phyloP scores from a whole-genome alignment of 176 grass and related monocot species.

The Triticum timopheevii region DNA sequence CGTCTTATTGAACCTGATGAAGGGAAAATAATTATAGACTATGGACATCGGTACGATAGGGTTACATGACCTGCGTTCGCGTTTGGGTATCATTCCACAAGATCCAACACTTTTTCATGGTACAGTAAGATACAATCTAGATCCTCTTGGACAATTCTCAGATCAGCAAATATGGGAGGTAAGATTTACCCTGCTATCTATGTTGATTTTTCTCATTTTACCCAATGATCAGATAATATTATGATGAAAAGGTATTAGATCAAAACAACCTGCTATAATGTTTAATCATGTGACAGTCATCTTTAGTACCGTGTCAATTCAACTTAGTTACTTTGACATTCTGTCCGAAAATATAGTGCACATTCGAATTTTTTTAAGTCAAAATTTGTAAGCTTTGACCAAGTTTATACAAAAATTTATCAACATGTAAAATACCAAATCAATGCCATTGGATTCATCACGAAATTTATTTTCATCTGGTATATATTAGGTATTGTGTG shows the following conservation, averaged over 20 bases:
- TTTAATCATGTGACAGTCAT: neutral
- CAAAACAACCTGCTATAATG: neutral
- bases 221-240: neutral
- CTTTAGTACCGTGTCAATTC: neutral
- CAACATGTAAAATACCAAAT: too few relatives aligned
- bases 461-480: too few relatives aligned
- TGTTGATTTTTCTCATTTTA: neutral
- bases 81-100: constrained; percentile 97
- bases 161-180: constrained; percentile 95
- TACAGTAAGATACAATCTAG: constrained; percentile 83
- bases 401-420: too few relatives aligned
- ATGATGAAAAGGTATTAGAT: neutral
- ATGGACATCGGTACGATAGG: constrained; percentile 70
- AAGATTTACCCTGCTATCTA: neutral
- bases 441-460: too few relatives aligned
- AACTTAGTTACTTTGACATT: neutral
- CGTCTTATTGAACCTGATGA: constrained; percentile 88
- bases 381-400: too few relatives aligned
- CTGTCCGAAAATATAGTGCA: too few relatives aligned
- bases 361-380: too few relatives aligned
- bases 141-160: constrained; percentile 65
- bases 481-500: too few relatives aligned
- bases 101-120: constrained; percentile 94
- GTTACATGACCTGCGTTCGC: constrained; percentile 83
- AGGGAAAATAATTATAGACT: constrained; percentile 80